Evolutionary conservation across 1,284 basidiomycete species (phyloP), one percentile per base, ranked within the genome.

Genomic region (Marasmius tenuissimus): DNA sequence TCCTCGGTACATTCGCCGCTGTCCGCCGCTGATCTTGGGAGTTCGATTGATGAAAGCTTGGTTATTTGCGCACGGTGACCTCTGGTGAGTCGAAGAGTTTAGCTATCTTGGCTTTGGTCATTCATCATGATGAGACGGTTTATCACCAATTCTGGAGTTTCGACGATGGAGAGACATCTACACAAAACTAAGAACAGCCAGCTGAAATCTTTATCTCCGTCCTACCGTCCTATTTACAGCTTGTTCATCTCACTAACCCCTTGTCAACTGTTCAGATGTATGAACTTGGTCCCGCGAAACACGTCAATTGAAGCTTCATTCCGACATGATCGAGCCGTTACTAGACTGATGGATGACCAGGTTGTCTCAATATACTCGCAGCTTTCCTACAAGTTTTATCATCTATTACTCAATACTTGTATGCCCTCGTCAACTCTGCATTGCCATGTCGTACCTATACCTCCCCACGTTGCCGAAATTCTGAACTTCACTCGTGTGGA

Each of bases 151-250:
- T 61, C 58, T 58, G 50, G 63, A 58, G 62, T 57, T 55, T 59
- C 57, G 64, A 61, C 63, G 57, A 65, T 66, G 67, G 64, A 67
- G 56, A 59, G 55, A 40, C 47, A 52, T 50, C 50, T 20, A 27
- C 27, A 20, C 63, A 62, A 67, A 56, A 68, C 67, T 68, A 68
- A 68, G 67, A 68, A 68, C 67, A 68, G 67, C 67, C 67, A 68
- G 60, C 67, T 68, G 67, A 68, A 27, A 27, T 27, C 27, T 33
- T 60, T 62, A n/a, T 39, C 54, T 56, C 18, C 59, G 33, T 35
- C 52, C 42, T 49, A 51, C 54, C 27, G 50, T 37, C 20, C 33
- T 34, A 18, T 57, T 50, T 18, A 35, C 9, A 4, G n/a, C 18
- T 48, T n/a, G 9, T 10, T 47, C 39, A 27, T 34, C 57, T 58